Evolutionary conservation across 192 early-diverging fungal species (phyloP).

Genomic region (Linnemannia schmuckeri): DNA sequence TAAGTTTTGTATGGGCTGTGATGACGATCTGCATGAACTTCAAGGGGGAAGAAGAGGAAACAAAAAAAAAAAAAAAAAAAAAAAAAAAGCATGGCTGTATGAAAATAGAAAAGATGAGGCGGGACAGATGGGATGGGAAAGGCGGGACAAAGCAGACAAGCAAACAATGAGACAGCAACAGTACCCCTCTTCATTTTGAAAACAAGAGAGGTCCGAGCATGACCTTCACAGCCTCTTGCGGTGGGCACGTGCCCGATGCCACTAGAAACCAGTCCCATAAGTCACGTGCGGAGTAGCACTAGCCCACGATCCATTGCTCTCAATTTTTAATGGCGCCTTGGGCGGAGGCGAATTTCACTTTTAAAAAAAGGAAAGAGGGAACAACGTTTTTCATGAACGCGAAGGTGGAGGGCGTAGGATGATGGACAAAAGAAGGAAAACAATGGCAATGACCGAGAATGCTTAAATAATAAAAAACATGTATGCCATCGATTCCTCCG

Average conservation of each 20-base stretch:
- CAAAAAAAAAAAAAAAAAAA: neutral
- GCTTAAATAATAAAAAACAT: neutral
- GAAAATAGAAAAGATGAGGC: neutral
- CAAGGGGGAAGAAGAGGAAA: neutral
- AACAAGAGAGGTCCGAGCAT: neutral
- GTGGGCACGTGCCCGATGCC: neutral
- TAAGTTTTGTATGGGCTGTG: neutral
- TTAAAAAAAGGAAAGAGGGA: neutral
- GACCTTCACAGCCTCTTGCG: no score
- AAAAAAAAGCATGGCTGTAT: neutral
- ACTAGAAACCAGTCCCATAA: neutral
- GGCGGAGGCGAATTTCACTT: neutral
- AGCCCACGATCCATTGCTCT: neutral
- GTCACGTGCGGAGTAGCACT: neutral
- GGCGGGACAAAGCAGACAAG: neutral
- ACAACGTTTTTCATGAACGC: constrained; percentile 7
- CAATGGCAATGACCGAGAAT: neutral
- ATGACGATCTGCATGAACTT: neutral
- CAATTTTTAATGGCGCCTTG: neutral
- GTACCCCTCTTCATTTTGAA: neutral
- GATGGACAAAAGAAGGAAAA: no score
- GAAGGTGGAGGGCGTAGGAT: neutral
- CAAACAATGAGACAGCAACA: neutral
- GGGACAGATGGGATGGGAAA: constrained; percentile 4
- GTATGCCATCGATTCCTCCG: neutral